phyloP scores from a whole-genome alignment of 169 alveolate genomes.

The Besnoitia besnoiti region DNA sequence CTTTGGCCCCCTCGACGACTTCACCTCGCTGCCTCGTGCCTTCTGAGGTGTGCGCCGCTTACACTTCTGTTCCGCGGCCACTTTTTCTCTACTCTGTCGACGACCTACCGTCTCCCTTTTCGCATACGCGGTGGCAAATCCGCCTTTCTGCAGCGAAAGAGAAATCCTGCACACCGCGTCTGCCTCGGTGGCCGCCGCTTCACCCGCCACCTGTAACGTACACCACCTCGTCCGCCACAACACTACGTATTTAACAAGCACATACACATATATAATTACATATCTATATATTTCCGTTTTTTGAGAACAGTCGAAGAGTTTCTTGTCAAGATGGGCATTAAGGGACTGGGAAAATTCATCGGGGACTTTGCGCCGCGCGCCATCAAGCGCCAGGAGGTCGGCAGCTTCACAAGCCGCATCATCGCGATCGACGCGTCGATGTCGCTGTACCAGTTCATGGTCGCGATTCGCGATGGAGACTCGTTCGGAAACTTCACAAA shows the following conservation, averaged over 20 bases:
- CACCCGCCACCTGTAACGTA: too few species aligned
- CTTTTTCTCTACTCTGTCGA: neutral
- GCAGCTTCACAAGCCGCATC: slow-evolving; percentile 85
- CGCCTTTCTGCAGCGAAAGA: slow-evolving; percentile 7
- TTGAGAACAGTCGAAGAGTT: neutral
- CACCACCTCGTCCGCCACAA: too few species aligned
- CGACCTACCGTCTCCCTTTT: neutral
- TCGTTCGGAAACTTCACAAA: slow-evolving; percentile 84
- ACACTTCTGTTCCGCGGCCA: neutral
- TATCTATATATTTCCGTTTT: neutral
- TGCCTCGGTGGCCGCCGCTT: too few species aligned
- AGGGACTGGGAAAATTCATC: slow-evolving; percentile 71
- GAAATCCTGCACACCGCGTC: neutral
- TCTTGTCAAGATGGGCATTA: slow-evolving; percentile 58
- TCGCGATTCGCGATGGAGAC: slow-evolving; percentile 88
- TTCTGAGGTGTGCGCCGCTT: neutral
- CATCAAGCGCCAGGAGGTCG: slow-evolving; percentile 74
- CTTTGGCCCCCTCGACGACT: neutral
- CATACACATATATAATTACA: neutral
- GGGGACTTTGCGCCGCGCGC: slow-evolving; percentile 72
- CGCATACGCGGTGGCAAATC: neutral
- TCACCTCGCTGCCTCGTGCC: neutral
- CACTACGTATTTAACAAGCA: too few species aligned
- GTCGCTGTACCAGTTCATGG: slow-evolving; percentile 94
- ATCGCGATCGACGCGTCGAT: slow-evolving; percentile 96